phyloP scores from a whole-genome alignment of 2,329 filamentous ascomycete genomes.

The Talaromyces sp. region DNA sequence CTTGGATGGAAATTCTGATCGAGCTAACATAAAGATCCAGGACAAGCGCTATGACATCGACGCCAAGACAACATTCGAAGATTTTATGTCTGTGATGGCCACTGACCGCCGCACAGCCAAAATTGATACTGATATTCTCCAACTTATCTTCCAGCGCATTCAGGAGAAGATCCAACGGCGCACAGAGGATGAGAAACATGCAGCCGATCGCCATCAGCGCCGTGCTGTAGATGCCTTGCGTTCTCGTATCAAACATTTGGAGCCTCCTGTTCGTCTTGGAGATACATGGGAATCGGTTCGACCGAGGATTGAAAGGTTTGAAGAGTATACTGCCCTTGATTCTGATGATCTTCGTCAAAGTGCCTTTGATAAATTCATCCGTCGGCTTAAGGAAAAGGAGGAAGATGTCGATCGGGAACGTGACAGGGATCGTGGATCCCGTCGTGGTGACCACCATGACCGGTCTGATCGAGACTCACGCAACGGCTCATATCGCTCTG shows the following conservation, averaged over 20 bases:
- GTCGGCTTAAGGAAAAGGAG: slow-evolving; percentile 84
- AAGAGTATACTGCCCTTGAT: slow-evolving; percentile 77
- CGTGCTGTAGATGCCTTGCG: slow-evolving; percentile 78
- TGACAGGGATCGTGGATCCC: slow-evolving; percentile 50
- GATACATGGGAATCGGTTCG: slow-evolving; percentile 89
- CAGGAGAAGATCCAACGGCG: slow-evolving; percentile 80
- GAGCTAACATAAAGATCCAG: slow-evolving; percentile 47
- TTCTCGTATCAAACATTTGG: slow-evolving; percentile 79
- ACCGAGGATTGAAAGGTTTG: slow-evolving; percentile 68
- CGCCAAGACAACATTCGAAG: slow-evolving; percentile 77
- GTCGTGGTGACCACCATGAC: slow-evolving; percentile 26
- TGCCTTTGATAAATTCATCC: slow-evolving; percentile 88
- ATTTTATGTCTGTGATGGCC: slow-evolving; percentile 76
- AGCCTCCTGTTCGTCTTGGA: slow-evolving; percentile 68
- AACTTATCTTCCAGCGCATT: slow-evolving; percentile 78
- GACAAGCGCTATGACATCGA: slow-evolving; percentile 90
- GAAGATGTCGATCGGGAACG: slow-evolving; percentile 65
- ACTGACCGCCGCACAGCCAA: slow-evolving; percentile 82
- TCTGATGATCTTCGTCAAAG: slow-evolving; percentile 75
- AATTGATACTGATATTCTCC: slow-evolving; percentile 73
- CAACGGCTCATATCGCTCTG: slow-evolving; percentile 10
- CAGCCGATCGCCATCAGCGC: slow-evolving; percentile 78
- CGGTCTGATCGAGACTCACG: slow-evolving; percentile 10
- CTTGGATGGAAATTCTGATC: background rate
- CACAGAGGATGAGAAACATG: slow-evolving; percentile 74